These are phyloP conservation scores for Trametes sanguinea DNA, from an alignment of 768 basidiomycete genomes.

Conservation along the genomic window DNA sequence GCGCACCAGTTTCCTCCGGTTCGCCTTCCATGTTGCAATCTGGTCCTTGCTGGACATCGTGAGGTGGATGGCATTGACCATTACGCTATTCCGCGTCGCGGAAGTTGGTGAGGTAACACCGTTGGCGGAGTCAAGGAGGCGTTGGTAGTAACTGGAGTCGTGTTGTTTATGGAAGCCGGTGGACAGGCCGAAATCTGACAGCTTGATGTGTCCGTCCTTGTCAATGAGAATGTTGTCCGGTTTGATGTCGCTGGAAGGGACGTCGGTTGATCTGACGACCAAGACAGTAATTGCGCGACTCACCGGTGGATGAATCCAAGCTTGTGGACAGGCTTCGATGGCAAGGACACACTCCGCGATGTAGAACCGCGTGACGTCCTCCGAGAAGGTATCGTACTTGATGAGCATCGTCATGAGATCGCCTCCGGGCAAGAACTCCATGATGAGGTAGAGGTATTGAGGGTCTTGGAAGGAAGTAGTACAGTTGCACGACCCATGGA, in stretches of 20 bases:
- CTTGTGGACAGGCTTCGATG: conserved; percentile 95
- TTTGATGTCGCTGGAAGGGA: conserved; percentile 83
- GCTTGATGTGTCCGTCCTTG: conserved; percentile 94
- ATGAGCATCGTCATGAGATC: conserved; percentile 99
- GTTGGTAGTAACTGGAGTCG: conserved; percentile 93
- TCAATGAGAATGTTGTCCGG: conserved; percentile 99
- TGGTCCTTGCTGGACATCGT: conserved; percentile 93
- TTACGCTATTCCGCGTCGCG: conserved; percentile 84
- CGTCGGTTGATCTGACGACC: conserved; percentile 7
- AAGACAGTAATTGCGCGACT: conserved; percentile 28
- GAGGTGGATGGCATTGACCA: conserved; percentile 95
- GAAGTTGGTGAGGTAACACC: conserved; percentile 45
- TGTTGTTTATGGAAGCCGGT: conserved; percentile 99
- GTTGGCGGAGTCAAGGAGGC: conserved; percentile 71
- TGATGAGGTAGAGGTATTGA: conserved; percentile 90
- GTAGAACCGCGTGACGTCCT: conserved; percentile 97
- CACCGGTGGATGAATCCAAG: conserved; percentile 98
- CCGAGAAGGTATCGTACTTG: conserved; percentile 98
- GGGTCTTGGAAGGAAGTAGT: conserved; percentile 99
- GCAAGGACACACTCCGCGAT: conserved; percentile 98
- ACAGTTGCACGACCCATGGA: conserved; percentile 96
- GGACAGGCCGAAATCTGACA: conserved; percentile 97
- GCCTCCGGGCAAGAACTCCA: conserved; percentile 98
- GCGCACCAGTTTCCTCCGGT: conserved; percentile 87
- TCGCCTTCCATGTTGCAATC: conserved; percentile 99